These are phyloP conservation scores for Nothophytophthora sp. DNA, from an alignment of 352 stramenopile genomes.

Conservation along the genomic window DNA sequence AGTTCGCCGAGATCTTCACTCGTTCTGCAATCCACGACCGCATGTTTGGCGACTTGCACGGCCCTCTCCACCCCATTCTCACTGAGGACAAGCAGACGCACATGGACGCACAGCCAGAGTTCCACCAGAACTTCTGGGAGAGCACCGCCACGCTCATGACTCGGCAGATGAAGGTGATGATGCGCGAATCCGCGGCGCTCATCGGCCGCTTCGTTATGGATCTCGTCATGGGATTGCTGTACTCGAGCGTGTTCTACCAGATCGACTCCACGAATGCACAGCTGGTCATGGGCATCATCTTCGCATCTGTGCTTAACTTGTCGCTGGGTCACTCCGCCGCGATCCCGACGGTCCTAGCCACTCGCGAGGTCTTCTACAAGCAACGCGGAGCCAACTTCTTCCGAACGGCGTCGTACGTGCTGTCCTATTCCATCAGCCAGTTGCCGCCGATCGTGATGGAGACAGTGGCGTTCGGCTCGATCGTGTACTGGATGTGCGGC, in stretches of 20 bases:
- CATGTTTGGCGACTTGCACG: neutral
- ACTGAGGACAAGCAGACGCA: constrained; percentile 33
- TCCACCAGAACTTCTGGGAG: neutral
- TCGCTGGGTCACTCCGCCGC: constrained; percentile 68
- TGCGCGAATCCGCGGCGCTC: constrained; percentile 39
- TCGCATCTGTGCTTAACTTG: constrained; percentile 79
- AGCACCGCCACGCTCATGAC: constrained; percentile 19
- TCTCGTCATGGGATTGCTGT: constrained; percentile 47
- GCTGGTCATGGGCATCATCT: constrained; percentile 78
- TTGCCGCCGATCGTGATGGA: constrained; percentile 53
- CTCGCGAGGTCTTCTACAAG: constrained; percentile 81
- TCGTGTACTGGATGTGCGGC: constrained; percentile 88
- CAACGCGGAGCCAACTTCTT: constrained; percentile 66
- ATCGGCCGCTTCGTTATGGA: constrained; percentile 37
- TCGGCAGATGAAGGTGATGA: constrained; percentile 62
- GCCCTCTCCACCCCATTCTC: neutral
- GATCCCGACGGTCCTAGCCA: constrained; percentile 69
- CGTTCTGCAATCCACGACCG: constrained; percentile 27
- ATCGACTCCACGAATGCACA: constrained; percentile 34
- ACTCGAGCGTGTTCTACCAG: constrained; percentile 51
- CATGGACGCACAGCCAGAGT: constrained; percentile 18
- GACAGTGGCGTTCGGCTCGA: constrained; percentile 67
- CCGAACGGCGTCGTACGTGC: constrained; percentile 72
- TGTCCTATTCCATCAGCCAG: constrained; percentile 38
- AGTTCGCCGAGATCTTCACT: constrained; percentile 40